phyloP scores from a whole-genome alignment of 129 eudicot genomes.

The Helianthus annuus region DNA sequence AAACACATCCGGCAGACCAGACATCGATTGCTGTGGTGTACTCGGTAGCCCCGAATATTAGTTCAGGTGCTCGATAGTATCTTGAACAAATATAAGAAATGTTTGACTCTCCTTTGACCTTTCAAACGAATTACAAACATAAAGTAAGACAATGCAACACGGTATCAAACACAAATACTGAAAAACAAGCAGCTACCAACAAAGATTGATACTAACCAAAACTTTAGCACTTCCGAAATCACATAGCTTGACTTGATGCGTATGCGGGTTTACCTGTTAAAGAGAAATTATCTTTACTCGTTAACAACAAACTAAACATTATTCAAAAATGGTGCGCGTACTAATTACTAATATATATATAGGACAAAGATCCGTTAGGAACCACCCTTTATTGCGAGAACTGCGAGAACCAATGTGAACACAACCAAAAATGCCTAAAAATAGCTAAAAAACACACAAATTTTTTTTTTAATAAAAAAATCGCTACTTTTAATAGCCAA shows the following conservation, averaged over 20 bases:
- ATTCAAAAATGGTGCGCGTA: neutral
- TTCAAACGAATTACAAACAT: neutral
- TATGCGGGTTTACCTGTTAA: slow-evolving; percentile 84
- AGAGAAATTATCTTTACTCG: neutral
- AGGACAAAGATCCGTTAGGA: too few relatives aligned
- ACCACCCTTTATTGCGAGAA: too few relatives aligned
- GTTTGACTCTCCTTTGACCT: slow-evolving; percentile 85
- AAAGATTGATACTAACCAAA: slow-evolving; percentile 47
- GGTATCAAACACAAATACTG: neutral
- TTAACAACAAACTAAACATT: neutral
- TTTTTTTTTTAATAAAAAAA: too few relatives aligned
- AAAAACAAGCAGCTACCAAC: neutral
- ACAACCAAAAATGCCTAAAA: too few relatives aligned
- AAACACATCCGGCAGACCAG: slow-evolving; percentile 66
- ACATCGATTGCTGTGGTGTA: slow-evolving; percentile 72
- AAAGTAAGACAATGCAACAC: slow-evolving; percentile 11
- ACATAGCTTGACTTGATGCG: slow-evolving; percentile 85
- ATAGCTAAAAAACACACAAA: too few relatives aligned
- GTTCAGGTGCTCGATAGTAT: slow-evolving; percentile 59
- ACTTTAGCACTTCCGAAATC: slow-evolving; percentile 94
- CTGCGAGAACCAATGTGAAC: too few relatives aligned
- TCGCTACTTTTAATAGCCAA: too few relatives aligned
- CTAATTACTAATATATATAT: neutral
- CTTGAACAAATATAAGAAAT: slow-evolving; percentile 79
- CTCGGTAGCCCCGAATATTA: slow-evolving; percentile 63